Base-by-base conservation (phyloP, 2,329 filamentous ascomycete species). In the Arthrinium puccinioides region DNA sequence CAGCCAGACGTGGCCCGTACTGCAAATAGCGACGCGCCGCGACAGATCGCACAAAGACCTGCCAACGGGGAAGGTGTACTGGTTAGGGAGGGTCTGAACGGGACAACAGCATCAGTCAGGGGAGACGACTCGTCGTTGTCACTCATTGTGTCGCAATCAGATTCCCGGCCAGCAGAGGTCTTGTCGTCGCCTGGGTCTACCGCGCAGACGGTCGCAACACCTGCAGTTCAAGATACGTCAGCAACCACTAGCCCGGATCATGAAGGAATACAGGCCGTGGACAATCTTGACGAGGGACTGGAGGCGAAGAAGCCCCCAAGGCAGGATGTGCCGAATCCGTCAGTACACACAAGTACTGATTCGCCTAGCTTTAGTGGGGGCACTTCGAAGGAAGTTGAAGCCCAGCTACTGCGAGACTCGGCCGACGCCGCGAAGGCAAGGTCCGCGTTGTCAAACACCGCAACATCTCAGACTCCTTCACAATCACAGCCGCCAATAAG, bases 161-260 rank as follows among this genome's bases (percentile, higher is more conserved):
- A 69, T 37, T 32, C 53, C 34, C 62, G 62, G 25, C 48, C 57
- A 34, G 51, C 59, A 3, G 74, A 77, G 44, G 57, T 62, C 3
- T 48, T 67, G 6, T 77, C 70, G 3, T 79, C 74, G 2, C 72
- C 75, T 13, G 67, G 64, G 3, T 90, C 86, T 6, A 88, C 83
- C 21, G 74, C 80, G 2, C 80, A 82, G 49, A 88, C 84, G 29
- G 79, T 79, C 38, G 78, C 82, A 16, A 92, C 86, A 1, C 83
- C 86, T 2, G 74, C 72, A 24, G 70, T 80, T 26, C 74, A 80
- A 42, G 75, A 82, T 44, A 73, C 70, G 6, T 88, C 84, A 2
- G 77, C 83, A 1, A 80, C 83, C 47, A 88, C 84, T 2, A 88
- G 83, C 48, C 80, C 83, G 2, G 83, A 84, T 38, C 75, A 82